Evolutionary conservation across 1,139 yeast species (phyloP).

Genomic region (Yamadazyma mexicana): DNA sequence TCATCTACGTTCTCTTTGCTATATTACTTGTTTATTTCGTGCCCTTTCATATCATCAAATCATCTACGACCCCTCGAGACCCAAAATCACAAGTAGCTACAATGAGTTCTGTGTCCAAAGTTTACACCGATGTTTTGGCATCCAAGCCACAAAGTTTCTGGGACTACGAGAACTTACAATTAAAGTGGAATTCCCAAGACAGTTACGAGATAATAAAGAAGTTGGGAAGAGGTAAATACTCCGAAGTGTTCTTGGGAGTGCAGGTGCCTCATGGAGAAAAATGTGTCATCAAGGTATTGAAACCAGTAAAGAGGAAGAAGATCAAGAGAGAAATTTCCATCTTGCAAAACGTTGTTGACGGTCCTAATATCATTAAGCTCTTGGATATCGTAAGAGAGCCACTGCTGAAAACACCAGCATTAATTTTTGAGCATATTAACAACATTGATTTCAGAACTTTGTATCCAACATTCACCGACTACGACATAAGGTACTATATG

Average conservation of each 20-base stretch:
- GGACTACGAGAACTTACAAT: conserved; percentile 48
- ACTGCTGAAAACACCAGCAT: conserved; percentile 87
- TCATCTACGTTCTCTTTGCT: background rate
- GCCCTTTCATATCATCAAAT: background rate
- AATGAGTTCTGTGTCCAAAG: conserved; percentile 36
- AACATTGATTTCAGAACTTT: conserved; percentile 88
- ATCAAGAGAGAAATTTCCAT: conserved; percentile 94
- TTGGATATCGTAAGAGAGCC: conserved; percentile 91
- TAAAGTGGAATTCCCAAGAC: conserved; percentile 49
- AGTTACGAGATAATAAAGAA: conserved; percentile 48
- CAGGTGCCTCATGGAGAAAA: conserved; percentile 36
- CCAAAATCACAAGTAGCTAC: background rate
- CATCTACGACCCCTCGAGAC: background rate
- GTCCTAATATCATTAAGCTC: conserved; percentile 79
- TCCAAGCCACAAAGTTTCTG: conserved; percentile 46
- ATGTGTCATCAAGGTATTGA: conserved; percentile 88
- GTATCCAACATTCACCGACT: conserved; percentile 84
- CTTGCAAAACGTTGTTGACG: conserved; percentile 82
- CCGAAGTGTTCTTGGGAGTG: conserved; percentile 46
- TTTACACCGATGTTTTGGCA: conserved; percentile 45
- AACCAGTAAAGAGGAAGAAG: conserved; percentile 96
- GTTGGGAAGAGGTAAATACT: conserved; percentile 49
- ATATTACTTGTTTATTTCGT: background rate
- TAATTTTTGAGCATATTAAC: conserved; percentile 87
- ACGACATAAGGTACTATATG: conserved; percentile 87